Evolutionary conservation across 2,329 filamentous ascomycete species (phyloP), one percentile per base, ranked within the genome.

Genomic region (Alternaria alternata): DNA sequence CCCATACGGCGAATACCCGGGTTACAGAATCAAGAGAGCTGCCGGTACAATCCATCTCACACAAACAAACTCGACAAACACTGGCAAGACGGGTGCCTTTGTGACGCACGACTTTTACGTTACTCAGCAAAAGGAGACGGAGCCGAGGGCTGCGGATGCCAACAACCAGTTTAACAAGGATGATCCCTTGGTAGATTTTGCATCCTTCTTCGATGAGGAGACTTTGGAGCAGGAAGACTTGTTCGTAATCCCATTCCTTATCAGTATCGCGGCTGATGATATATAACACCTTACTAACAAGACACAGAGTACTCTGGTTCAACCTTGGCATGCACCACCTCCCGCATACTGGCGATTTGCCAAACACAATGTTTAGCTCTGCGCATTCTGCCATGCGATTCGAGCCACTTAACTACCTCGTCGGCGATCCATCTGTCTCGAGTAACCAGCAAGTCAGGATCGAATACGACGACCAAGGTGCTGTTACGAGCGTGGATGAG

Each of bases 261-360:
- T 48, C 30, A 36, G 24, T 26, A n/a, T 32, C 34, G 22, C 14
- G 8, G 6, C 20, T n/a, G 14, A 30, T 49, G 14, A n/a, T n/a
- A 26, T 49, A 38, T 24, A 9, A 26, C 12, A 14, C 38, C 30
- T 39, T 30, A 38, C 57, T 59, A 54, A 56, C 41, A 8, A 11
- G 7, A n/a, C 9, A 38, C 74, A 59, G 69, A 80, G 82, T 85
- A 2, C 61, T 84, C 4, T 85, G 82, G 77, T 81, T 85, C 65
- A 85, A 85, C 65, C 71, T 86, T 8, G 83, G 83, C 44, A 83
- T 83, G 72, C 83, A 86, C 66, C 83, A 85, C 64, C 77, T 84
- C 22, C 83, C 82, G 2, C 75, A 77, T 26, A 75, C 76, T 3
- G 70, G 68, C 36, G 73, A 75, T 52, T 69, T 87, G 12, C 85